Base-by-base conservation (phyloP, 179 eudicot species). In the Drosera spatulata region DNA sequence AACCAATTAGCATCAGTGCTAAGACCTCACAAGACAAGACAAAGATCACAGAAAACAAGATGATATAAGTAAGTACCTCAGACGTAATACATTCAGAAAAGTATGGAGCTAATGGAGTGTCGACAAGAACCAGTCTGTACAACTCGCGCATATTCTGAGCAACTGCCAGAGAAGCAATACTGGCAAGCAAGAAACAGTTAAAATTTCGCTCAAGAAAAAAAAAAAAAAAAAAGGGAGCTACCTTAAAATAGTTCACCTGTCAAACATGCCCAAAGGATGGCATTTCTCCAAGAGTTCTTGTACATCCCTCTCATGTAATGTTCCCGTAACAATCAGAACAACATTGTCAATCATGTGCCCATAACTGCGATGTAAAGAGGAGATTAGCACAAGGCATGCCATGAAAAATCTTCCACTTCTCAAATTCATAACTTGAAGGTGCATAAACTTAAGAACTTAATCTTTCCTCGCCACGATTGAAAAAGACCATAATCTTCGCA, bases 281-380 rank as follows among this genome's bases (percentile, higher is more conserved):
- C 98, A 91, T 68, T 91, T 91, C 89, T 91, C 98, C 71, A 91
- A 75, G 72, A 91, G 67, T 70, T 91, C 98, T 53, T 91, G 98
- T 45, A 89, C 96, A 79, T 91, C 98, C 75, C 97, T 84, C 85
- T 91, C 98, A 60, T 91, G 98, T 87, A 91, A 82, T 51, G 98
- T 88, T 70, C 98, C 98, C 71, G 98, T 91, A 22, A 91, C 96
- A 63, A 91, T 91, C 51, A 91, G 87, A 65, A 91, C 98, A 66
- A 91, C 98, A 76, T 91, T 91, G 75, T 91, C 98, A 61, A 91
- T 91, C 98, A 91, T 91, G 82, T 91, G 96, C 59, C 98, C 98
- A 69, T 91, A 91, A 61, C 98, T 91, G 73, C 68, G n/a, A 62
- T 65, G 41, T 10, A 7, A 55, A 47, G 43, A 45, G 9, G 12